Conservation (phyloP, 2,329 filamentous ascomycete species). For the Aspergillus tubingensis region DNA sequence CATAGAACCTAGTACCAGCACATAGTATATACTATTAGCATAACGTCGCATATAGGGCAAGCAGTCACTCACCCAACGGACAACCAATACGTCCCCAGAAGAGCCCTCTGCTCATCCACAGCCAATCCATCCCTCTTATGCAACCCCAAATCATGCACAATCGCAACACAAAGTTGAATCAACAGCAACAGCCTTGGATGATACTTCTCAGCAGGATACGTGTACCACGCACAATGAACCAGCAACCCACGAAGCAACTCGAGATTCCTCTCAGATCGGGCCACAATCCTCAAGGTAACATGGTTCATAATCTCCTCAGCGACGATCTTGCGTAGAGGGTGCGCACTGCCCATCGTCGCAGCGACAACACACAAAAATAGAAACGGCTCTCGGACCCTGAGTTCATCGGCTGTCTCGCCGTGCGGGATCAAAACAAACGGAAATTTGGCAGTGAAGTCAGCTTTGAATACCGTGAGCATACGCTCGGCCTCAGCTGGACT, state of each 20-base stretch:
- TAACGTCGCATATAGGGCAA: background rate
- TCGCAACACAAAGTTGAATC: slow-evolving; percentile 25
- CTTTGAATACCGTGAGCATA: slow-evolving; percentile 18
- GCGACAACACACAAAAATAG: slow-evolving; percentile 24
- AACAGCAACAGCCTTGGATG: slow-evolving; percentile 27
- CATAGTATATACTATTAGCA: background rate
- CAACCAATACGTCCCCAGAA: slow-evolving; percentile 27
- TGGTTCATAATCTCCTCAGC: slow-evolving; percentile 28
- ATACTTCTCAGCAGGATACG: slow-evolving; percentile 25
- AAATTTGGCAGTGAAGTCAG: slow-evolving; percentile 21
- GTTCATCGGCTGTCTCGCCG: slow-evolving; percentile 17
- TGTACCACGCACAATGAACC: slow-evolving; percentile 27
- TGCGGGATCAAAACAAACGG: slow-evolving; percentile 22
- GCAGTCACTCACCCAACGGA: slow-evolving; percentile 20
- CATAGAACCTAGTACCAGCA: background rate
- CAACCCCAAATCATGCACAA: slow-evolving; percentile 21
- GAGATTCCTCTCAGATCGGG: slow-evolving; percentile 25
- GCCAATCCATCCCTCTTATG: slow-evolving; percentile 18
- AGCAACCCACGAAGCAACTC: slow-evolving; percentile 27
- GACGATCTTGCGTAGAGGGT: slow-evolving; percentile 21
- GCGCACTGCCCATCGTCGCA: slow-evolving; percentile 22
- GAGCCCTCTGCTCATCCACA: slow-evolving; percentile 22
- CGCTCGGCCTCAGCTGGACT: slow-evolving; percentile 24
- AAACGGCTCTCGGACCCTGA: slow-evolving; percentile 20
- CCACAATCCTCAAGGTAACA: slow-evolving; percentile 19